Evolutionary conservation across 352 stramenopile species (phyloP), one percentile per base, ranked within the genome.

Genomic region (Phytophthora macrochlamydospora): DNA sequence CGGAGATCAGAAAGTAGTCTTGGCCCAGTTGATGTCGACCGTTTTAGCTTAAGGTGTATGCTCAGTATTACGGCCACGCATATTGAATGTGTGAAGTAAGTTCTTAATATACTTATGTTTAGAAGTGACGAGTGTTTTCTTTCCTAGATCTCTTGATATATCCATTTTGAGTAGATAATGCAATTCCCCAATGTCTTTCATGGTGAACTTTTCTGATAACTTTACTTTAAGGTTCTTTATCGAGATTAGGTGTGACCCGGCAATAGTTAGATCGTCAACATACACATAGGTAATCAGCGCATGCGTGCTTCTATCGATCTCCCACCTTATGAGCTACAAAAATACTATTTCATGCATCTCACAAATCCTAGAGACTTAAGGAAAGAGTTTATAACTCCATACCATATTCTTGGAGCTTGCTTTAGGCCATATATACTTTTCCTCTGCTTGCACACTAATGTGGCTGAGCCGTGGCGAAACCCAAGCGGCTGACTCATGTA

Each of bases 381-480:
- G 8, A 51, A 60, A 0, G 7, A 24, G 44, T 66, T 60, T 1
- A 66, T 32, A 14, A 66, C 18, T 2, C 7, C 51, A 18, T 56
- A 66, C 59, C 51, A 60, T n/a, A 60, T 66, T 55, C 44, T 33
- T 8, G 33, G 59, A 3, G 51, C 43, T 18, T 49, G 38, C 42
- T 57, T 61, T 24, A 62, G 14, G 3, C 59, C 59, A 30, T 62
- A 67, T 9, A 67, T 3, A 56, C 44, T 65, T 56, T 62, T 57
- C 11, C 31, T 4, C 9, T 57, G 30, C 44, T 67, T 67, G 18
- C 59, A 67, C 8, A 62, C 52, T 4, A 52, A 28, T 1, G 1
- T 12, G 9, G 13, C 11, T 11, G 3, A 13, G 28, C 29, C 51
- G 29, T 51, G 43, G 0, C 52, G 32, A 29, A 67, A 67, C 14